Evolutionary conservation across 345 rosid genomes (phyloP).

Genomic region (Salix koriyanagi): DNA sequence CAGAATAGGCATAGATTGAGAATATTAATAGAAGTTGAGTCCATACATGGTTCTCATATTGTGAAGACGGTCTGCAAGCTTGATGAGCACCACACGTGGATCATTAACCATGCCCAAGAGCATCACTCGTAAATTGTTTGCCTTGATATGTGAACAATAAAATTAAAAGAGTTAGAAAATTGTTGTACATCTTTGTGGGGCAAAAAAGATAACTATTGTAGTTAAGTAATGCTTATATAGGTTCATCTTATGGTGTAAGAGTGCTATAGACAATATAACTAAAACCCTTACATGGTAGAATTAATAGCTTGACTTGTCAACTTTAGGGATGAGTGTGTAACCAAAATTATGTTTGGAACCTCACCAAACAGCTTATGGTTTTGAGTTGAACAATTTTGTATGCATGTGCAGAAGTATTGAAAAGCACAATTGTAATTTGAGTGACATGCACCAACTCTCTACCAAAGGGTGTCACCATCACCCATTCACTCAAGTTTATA

Average conservation of each 20-base stretch:
- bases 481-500: no score
- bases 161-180: slow-evolving; percentile 13
- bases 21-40: slow-evolving; percentile 8
- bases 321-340: no score
- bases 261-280: not conserved
- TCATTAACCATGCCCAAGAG: slow-evolving; percentile 79
- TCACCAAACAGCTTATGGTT: no score
- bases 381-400: no score
- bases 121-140: slow-evolving; percentile 59
- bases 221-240: slow-evolving; percentile 1
- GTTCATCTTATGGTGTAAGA: not conserved
- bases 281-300: no score
- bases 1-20: not conserved
- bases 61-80: slow-evolving; percentile 82
- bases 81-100: slow-evolving; percentile 76
- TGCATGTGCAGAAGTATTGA: no score
- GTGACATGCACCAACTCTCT: no score
- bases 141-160: slow-evolving; percentile 31
- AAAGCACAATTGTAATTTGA: no score
- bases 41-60: slow-evolving; percentile 77
- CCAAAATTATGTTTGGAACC: no score
- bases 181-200: not conserved
- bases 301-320: no score
- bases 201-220: not conserved
- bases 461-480: no score